Conservation (phyloP, 495 filamentous ascomycete species). For the Xylaria nigripes region DNA sequence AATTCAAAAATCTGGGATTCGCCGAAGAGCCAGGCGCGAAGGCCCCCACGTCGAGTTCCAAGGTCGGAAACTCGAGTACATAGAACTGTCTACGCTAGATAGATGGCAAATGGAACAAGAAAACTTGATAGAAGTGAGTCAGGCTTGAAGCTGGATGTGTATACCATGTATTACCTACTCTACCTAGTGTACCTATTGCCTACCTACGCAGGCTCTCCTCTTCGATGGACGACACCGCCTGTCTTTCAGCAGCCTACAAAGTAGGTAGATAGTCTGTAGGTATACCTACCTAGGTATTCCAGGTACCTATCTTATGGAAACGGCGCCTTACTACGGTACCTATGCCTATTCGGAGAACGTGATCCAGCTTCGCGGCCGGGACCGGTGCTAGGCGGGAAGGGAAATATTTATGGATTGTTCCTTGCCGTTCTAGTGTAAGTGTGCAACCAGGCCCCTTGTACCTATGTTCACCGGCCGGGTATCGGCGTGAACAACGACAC, state of each 20-base stretch:
- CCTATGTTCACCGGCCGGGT: no score
- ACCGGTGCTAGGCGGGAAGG: neutral
- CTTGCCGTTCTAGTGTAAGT: neutral
- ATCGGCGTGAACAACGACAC: no score
- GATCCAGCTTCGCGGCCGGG: neutral
- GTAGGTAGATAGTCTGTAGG: no score
- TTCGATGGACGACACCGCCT: no score
- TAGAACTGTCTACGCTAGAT: neutral
- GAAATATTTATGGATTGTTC: neutral
- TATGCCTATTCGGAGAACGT: neutral
- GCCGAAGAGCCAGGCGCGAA: constrained; percentile 37
- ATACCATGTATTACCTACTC: neutral
- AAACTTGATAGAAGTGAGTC: neutral
- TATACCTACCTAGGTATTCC: no score
- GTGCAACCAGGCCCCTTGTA: no score
- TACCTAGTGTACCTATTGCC: neutral
- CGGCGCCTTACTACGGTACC: neutral
- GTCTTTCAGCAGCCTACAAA: no score
- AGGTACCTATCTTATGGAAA: no score
- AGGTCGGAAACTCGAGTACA: neutral
- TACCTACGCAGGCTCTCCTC: neutral
- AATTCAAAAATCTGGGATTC: constrained; percentile 88
- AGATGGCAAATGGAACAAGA: neutral
- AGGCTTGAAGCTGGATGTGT: neutral
- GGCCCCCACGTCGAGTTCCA: constrained; percentile 22